phyloP scores from a whole-genome alignment of 495 filamentous ascomycete genomes.

The Neurospora africana region DNA sequence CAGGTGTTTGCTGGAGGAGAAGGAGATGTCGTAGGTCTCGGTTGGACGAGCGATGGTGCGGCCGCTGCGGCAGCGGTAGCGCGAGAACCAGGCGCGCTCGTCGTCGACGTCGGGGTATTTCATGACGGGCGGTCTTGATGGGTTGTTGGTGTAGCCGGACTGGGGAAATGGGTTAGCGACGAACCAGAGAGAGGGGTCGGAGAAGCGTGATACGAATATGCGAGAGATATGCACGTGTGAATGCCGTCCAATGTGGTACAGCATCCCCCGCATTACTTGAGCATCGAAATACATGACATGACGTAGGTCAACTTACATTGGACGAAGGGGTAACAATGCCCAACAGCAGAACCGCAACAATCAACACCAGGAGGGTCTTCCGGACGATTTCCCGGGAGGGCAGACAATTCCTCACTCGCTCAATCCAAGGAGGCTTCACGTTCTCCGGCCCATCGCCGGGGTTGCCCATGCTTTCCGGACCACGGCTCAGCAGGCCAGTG shows the following conservation, averaged over 20 bases:
- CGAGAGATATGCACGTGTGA: background rate
- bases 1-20: constrained; percentile 19
- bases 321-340: background rate
- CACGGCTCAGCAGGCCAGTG: constrained; percentile 22
- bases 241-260: background rate
- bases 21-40: constrained; percentile 22
- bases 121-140: constrained; percentile 5
- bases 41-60: constrained; percentile 17
- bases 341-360: constrained; percentile 17
- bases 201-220: background rate
- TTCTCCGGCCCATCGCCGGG: background rate
- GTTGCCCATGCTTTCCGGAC: constrained; percentile 33
- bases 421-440: constrained; percentile 15
- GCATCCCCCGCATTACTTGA: background rate
- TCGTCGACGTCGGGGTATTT: constrained; percentile 15
- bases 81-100: constrained; percentile 7
- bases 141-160: background rate
- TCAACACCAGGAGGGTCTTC: constrained; percentile 1
- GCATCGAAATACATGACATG: background rate
- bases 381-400: constrained; percentile 16
- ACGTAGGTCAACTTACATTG: background rate
- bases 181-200: background rate
- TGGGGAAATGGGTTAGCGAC: background rate
- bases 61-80: constrained; percentile 15
- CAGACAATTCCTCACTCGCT: constrained; percentile 19